Evolutionary conservation across 2,329 filamentous ascomycete species (phyloP).

Genomic region (Neofusicoccum cordaticola): DNA sequence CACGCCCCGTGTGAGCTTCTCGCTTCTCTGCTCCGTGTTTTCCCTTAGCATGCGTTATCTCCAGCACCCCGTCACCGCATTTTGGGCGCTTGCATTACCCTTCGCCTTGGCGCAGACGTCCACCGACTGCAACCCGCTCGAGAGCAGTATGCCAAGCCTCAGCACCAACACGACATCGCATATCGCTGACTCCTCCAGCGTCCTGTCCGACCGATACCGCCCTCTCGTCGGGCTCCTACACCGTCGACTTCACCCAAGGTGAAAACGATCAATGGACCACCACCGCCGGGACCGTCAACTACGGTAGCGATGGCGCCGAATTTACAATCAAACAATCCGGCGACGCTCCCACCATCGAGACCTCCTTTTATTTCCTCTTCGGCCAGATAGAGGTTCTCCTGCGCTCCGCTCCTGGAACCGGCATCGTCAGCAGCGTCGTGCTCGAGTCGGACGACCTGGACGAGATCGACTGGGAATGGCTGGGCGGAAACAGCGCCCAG

Average conservation of each 20-base stretch:
- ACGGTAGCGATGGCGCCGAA: constrained; percentile 37
- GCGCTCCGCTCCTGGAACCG: constrained; percentile 67
- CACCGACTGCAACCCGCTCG: constrained; percentile 32
- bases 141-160: constrained; percentile 8
- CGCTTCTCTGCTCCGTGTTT: neutral
- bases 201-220: constrained; percentile 33
- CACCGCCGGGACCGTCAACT: constrained; percentile 33
- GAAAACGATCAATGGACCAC: constrained; percentile 19
- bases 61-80: neutral
- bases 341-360: constrained; percentile 60
- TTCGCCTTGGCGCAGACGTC: constrained; percentile 31
- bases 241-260: constrained; percentile 35
- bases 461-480: constrained; percentile 77
- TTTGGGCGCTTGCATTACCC: neutral
- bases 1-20: neutral
- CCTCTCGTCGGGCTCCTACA: constrained; percentile 26
- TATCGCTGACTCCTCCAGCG: neutral
- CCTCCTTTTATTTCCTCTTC: constrained; percentile 79
- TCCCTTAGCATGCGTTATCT: neutral
- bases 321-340: constrained; percentile 42
- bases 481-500: constrained; percentile 60
- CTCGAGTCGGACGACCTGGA: constrained; percentile 76
- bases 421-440: constrained; percentile 74
- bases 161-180: constrained; percentile 17
- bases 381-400: constrained; percentile 70